A percentile compares a stretch with the other conserved stretches of the same genome.
phyloP scores from a whole-genome alignment of 768 basidiomycete species.

The Cantharellus anzutake region DNA sequence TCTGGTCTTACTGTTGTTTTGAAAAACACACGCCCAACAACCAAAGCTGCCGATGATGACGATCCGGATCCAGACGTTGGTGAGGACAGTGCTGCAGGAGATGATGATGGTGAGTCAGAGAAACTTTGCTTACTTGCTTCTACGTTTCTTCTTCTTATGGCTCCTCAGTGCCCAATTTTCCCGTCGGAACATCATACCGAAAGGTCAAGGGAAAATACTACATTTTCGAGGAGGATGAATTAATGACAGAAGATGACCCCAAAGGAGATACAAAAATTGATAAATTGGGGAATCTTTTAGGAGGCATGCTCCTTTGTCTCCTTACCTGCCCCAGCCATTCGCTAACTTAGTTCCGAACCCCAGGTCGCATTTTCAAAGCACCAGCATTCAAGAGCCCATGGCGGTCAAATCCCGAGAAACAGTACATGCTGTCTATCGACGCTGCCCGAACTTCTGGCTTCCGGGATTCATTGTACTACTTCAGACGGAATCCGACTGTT shows the following conservation, averaged over 20 bases:
- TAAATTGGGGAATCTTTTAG: conserved; percentile 59
- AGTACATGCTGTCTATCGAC: conserved; percentile 94
- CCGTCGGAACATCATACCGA: conserved; percentile 3
- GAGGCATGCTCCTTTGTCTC: conserved; percentile 33
- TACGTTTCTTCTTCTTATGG: neutral
- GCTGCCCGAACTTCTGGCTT: conserved; percentile 92
- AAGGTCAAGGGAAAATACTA: conserved; percentile 48
- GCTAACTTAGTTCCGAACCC: neutral
- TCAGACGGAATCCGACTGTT: conserved; percentile 76
- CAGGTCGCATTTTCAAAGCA: conserved; percentile 78
- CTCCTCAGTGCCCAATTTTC: neutral
- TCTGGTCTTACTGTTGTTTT: neutral
- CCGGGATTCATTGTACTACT: conserved; percentile 95
- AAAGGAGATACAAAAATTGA: conserved; percentile 91
- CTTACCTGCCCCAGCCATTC: conserved; percentile 1
- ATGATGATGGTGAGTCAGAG: neutral
- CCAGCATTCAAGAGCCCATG: conserved; percentile 73
- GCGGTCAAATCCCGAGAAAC: conserved; percentile 53
- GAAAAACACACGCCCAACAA: neutral
- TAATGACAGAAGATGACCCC: conserved; percentile 60
- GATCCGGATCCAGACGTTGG: neutral
- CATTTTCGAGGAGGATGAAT: conserved; percentile 77
- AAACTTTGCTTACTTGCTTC: neutral
- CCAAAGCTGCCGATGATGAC: neutral
- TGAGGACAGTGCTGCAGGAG: neutral